Evolutionary conservation across 257 asterid genomes (phyloP).

Genomic region (Thymus quinquecostatus): DNA sequence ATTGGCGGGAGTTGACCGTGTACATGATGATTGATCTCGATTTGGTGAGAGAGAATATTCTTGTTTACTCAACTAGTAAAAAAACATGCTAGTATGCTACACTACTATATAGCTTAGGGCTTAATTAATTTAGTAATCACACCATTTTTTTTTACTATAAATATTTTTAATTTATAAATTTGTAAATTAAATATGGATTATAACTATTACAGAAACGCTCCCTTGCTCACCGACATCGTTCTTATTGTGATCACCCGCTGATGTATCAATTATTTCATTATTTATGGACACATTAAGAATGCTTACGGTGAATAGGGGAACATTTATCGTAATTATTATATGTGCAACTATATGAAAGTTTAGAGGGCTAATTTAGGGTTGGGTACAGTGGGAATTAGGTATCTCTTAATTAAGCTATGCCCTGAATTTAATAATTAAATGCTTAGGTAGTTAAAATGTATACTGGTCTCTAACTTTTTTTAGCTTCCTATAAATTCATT

Average conservation of each 20-base stretch:
- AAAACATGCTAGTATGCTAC: background rate
- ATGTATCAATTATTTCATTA: no score
- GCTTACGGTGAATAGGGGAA: no score
- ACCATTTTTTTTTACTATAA: no score
- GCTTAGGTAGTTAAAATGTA: background rate
- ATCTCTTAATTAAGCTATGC: background rate
- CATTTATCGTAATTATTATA: slow-evolving; percentile 9
- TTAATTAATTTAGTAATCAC: no score
- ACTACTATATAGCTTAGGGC: no score
- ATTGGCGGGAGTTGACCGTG: slow-evolving; percentile 30
- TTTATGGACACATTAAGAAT: no score
- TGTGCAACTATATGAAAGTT: background rate
- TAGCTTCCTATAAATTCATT: background rate
- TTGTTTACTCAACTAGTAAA: slow-evolving; percentile 2
- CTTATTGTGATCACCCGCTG: no score
- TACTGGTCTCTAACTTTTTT: background rate
- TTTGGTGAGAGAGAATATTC: background rate
- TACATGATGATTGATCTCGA: background rate
- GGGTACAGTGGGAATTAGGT: background rate
- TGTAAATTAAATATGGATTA: no score
- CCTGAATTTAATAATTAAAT: background rate
- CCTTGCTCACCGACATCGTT: no score
- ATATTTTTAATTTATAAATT: background rate
- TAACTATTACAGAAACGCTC: no score
- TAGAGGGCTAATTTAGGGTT: background rate